Conservation (phyloP, 441 rosid genomes). For the Erodium trifolium region DNA sequence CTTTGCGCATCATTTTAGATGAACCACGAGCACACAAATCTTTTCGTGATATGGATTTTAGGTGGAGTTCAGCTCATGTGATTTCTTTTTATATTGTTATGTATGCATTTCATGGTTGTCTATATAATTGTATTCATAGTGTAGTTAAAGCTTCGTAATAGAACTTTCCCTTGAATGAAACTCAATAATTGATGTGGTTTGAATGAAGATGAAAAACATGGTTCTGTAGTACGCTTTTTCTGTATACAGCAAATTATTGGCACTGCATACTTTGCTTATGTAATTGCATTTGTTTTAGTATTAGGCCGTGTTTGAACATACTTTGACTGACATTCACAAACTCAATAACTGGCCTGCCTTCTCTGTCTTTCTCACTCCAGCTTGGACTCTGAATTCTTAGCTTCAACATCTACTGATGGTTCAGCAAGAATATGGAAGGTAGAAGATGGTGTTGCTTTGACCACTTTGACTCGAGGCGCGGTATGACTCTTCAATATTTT, state of each 20-base stretch:
- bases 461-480: constrained; percentile 61
- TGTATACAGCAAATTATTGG: too few species aligned
- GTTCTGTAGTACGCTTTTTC: too few species aligned
- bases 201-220: too few species aligned
- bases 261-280: too few species aligned
- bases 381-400: constrained; percentile 87
- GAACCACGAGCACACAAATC: constrained; percentile 87
- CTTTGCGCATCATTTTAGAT: constrained; percentile 53
- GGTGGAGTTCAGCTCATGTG: constrained; percentile 35
- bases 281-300: too few species aligned
- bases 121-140: background rate
- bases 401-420: constrained; percentile 84
- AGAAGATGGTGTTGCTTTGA: constrained; percentile 66
- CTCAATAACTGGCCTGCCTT: background rate
- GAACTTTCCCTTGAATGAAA: background rate
- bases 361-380: constrained; percentile 32
- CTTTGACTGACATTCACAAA: background rate
- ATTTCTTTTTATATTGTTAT: background rate
- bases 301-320: background rate
- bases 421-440: constrained; percentile 95
- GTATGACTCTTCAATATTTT: constrained; percentile 30
- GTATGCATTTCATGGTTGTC: background rate
- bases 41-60: constrained; percentile 76
- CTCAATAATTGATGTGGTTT: background rate
- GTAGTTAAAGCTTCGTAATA: background rate